Evolutionary conservation across 352 stramenopile genomes (phyloP).

Genomic region (Globisporangium irregulare): DNA sequence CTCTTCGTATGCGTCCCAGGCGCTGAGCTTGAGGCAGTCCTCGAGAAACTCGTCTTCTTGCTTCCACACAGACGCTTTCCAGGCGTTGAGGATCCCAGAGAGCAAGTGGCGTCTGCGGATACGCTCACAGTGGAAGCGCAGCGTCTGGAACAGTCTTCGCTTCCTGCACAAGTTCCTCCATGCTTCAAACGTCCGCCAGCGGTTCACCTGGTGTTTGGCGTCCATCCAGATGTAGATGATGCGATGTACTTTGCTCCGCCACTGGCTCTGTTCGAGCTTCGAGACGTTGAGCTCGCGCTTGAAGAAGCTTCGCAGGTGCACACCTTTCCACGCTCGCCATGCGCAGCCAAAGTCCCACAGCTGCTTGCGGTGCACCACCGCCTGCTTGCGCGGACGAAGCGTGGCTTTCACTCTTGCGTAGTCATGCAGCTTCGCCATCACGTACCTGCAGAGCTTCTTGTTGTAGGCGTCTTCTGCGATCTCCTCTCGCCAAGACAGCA

Average conservation of each 20-base stretch:
- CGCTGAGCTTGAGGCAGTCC: slow-evolving; percentile 47
- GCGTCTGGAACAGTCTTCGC: slow-evolving; percentile 46
- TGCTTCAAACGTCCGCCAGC: slow-evolving; percentile 41
- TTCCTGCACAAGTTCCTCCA: slow-evolving; percentile 48
- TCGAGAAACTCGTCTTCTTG: slow-evolving; percentile 55
- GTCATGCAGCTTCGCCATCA: slow-evolving; percentile 23
- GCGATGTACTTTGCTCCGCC: slow-evolving; percentile 45
- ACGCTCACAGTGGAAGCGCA: slow-evolving; percentile 39
- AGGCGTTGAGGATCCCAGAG: slow-evolving; percentile 47
- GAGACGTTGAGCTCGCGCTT: slow-evolving; percentile 53
- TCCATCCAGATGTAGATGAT: slow-evolving; percentile 55
- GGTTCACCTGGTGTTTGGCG: slow-evolving; percentile 20
- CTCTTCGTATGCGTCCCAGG: slow-evolving; percentile 57
- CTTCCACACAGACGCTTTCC: slow-evolving; percentile 67
- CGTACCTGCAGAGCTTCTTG: slow-evolving; percentile 42
- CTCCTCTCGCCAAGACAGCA: slow-evolving; percentile 44
- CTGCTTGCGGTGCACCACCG: slow-evolving; percentile 17
- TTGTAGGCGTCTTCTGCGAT: slow-evolving; percentile 39
- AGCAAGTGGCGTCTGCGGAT: slow-evolving; percentile 40
- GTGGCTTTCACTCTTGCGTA: slow-evolving; percentile 36
- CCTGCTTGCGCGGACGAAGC: slow-evolving; percentile 37
- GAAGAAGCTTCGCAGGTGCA: slow-evolving; percentile 55
- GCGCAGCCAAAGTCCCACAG: slow-evolving; percentile 24
- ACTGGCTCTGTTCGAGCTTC: slow-evolving; percentile 41
- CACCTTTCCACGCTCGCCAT: slow-evolving; percentile 46